Percentiles rank a stretch among this genome's conserved stretches.
Conservation (phyloP, 1,284 basidiomycete genomes). For the Moesziomyces sp. region DNA sequence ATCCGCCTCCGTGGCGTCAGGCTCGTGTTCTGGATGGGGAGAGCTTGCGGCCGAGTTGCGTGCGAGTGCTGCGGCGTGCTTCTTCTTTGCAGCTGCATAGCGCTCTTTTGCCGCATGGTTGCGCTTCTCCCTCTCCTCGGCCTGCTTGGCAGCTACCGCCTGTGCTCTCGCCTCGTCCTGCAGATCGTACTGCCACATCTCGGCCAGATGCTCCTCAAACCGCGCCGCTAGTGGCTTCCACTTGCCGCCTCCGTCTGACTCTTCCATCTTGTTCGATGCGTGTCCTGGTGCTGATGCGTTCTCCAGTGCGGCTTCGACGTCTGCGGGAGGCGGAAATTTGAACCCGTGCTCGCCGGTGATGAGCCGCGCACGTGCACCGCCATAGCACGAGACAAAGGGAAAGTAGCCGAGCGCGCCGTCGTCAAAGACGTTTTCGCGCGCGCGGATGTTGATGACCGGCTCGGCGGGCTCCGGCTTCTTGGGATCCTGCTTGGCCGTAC, state of each 20-base stretch:
- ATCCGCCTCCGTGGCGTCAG: not conserved
- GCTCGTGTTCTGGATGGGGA: not conserved
- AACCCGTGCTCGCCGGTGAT: conserved; percentile 83
- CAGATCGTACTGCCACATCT: conserved; percentile 53
- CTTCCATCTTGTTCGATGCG: conserved; percentile 1
- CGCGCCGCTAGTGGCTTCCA: conserved; percentile 50
- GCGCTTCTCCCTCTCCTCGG: conserved; percentile 24
- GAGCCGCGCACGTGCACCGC: conserved; percentile 83
- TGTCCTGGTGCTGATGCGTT: not conserved
- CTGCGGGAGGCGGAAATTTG: conserved; percentile 74
- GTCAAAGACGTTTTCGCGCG: conserved; percentile 80
- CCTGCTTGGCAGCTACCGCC: conserved; percentile 18
- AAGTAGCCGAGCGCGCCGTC: conserved; percentile 97
- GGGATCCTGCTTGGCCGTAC: conserved; percentile 7
- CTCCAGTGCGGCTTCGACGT: conserved; percentile 52
- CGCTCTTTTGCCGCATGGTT: conserved; percentile 24
- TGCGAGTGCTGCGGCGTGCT: conserved; percentile 27
- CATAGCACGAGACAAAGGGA: conserved; percentile 91
- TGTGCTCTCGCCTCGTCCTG: conserved; percentile 48
- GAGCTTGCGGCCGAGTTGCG: conserved; percentile 23
- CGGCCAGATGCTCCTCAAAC: conserved; percentile 48
- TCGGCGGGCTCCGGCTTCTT: conserved; percentile 15
- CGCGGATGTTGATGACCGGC: conserved; percentile 56
- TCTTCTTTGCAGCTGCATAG: conserved; percentile 39
- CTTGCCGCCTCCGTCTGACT: conserved; percentile 7